Conservation (phyloP, 495 filamentous ascomycete species). For the Lepraria neglecta region DNA sequence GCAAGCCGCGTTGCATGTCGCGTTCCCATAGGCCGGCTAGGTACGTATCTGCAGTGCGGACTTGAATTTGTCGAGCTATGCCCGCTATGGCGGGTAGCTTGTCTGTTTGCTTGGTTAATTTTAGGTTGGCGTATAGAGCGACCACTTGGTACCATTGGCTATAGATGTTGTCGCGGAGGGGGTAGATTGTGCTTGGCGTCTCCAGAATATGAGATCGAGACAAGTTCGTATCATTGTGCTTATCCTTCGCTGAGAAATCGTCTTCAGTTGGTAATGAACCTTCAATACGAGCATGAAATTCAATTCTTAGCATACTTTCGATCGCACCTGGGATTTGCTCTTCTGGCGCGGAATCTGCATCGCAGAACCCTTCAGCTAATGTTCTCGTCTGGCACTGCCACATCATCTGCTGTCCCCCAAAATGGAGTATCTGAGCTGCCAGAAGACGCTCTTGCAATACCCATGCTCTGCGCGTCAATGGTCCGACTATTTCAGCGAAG, state of each 20-base stretch:
- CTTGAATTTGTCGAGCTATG: constrained; percentile 5
- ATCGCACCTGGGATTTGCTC: not conserved
- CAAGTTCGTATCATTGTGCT: no score
- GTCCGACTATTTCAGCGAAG: not conserved
- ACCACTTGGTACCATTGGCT: not conserved
- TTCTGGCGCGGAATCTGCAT: not conserved
- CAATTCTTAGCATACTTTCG: not conserved
- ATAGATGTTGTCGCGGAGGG: not conserved
- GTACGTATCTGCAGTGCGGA: not conserved
- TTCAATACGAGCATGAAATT: not conserved
- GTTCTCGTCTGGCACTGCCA: constrained; percentile 21
- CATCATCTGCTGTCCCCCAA: constrained; percentile 20
- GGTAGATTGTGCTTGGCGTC: no score
- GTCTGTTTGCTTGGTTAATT: constrained; percentile 13
- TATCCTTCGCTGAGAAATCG: no score
- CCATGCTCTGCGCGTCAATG: constrained; percentile 21
- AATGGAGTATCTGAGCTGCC: constrained; percentile 25
- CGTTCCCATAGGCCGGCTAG: not conserved
- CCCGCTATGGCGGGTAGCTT: constrained; percentile 15
- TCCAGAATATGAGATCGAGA: no score
- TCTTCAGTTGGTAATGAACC: not conserved
- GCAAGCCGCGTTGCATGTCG: not conserved
- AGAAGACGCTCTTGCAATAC: constrained; percentile 27
- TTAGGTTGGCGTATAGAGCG: not conserved
- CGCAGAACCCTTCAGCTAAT: constrained; percentile 2